Conservation (phyloP, 1,139 yeast species). For the Scheffersomyces illinoinensis region DNA sequence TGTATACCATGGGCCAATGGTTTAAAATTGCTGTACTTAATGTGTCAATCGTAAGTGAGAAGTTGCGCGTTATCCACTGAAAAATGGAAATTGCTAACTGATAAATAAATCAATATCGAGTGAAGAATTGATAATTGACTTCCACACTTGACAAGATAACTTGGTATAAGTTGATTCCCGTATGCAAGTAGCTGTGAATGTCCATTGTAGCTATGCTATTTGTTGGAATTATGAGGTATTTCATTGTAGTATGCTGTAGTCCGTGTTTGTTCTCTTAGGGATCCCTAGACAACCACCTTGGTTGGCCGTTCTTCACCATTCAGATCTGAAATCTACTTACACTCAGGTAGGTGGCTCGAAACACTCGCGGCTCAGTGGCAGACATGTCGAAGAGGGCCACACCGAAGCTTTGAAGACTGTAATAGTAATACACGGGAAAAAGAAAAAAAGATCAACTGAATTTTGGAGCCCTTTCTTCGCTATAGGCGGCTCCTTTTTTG, state of each 20-base stretch:
- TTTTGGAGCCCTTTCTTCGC: background rate
- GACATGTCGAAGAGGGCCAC: conserved; percentile 3
- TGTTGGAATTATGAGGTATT: background rate
- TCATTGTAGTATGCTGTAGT: background rate
- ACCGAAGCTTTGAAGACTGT: background rate
- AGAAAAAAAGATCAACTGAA: background rate
- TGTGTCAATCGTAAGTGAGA: background rate
- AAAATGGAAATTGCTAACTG: background rate
- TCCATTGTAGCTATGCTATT: background rate
- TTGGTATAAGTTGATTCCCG: background rate
- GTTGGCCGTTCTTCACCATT: background rate
- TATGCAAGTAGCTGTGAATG: background rate
- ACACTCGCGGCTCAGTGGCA: conserved; percentile 14
- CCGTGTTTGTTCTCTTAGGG: background rate
- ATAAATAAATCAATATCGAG: too few relatives aligned
- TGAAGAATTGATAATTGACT: background rate
- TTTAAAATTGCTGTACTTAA: background rate
- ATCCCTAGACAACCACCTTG: background rate
- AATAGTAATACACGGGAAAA: background rate
- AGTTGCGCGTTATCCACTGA: background rate
- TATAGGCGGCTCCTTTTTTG: background rate
- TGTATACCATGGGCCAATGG: background rate
- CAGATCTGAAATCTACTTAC: conserved; percentile 6
- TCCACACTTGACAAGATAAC: background rate
- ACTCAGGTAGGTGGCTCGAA: conserved; percentile 20